Conservation (phyloP, 768 basidiomycete species). For the Pseudohyphozyma bogoriensis region DNA sequence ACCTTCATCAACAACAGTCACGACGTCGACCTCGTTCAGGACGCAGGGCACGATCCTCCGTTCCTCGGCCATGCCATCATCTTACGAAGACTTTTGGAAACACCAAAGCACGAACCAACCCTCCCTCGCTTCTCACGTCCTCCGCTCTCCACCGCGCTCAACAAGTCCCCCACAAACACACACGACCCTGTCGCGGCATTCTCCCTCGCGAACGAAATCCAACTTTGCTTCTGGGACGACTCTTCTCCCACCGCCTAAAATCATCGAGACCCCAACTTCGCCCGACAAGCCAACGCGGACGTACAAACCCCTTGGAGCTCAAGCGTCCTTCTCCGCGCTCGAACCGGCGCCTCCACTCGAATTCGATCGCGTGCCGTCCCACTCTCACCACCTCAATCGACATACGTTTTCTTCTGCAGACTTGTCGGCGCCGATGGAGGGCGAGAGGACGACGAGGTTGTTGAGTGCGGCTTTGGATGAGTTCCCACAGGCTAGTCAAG, state of each 20-base stretch:
- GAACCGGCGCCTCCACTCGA: neutral
- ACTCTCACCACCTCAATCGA: neutral
- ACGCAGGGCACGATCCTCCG: neutral
- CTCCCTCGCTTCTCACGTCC: neutral
- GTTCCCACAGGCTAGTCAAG: no score
- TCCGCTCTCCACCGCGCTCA: neutral
- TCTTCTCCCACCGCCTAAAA: neutral
- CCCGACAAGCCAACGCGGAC: neutral
- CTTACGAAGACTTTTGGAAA: neutral
- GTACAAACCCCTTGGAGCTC: neutral
- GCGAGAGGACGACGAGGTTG: neutral
- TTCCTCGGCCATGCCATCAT: neutral
- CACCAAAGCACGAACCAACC: neutral
- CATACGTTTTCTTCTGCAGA: neutral
- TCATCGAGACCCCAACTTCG: neutral
- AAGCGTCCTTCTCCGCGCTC: conserved; percentile 7
- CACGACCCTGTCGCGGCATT: neutral
- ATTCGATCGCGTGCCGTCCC: no score
- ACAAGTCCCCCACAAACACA: no score
- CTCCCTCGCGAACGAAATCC: neutral
- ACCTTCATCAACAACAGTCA: neutral
- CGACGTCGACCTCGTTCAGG: neutral
- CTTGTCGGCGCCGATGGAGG: neutral
- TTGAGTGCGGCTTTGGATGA: neutral
- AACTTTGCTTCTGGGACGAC: neutral